A percentile compares a stretch with the other conserved stretches of the same genome.
These are phyloP conservation scores for Lupinus albus DNA, from an alignment of 306 rosid genomes.

Conservation along the genomic window DNA sequence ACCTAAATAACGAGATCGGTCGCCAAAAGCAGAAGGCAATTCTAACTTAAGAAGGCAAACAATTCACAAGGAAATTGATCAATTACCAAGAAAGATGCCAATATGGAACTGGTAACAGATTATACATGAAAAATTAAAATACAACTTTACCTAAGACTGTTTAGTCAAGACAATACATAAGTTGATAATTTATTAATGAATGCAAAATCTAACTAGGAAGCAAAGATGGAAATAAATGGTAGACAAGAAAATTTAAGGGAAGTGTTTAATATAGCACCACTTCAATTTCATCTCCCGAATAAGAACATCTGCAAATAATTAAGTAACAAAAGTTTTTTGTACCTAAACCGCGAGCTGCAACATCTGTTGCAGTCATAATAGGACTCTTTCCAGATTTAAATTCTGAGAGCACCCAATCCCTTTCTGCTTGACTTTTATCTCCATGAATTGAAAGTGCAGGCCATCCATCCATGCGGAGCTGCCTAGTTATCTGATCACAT, in stretches of 20 bases:
- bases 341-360: slow-evolving; percentile 99
- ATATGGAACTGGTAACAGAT: not conserved
- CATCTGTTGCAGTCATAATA: slow-evolving; percentile 97
- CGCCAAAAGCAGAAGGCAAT: slow-evolving; percentile 18
- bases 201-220: slow-evolving; percentile 5
- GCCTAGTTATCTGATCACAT: slow-evolving; percentile 91
- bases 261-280: not conserved
- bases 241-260: not conserved
- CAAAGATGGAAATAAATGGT: not conserved
- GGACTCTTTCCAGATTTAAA: slow-evolving; percentile 97
- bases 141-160: not conserved
- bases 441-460: slow-evolving; percentile 99
- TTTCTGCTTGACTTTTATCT: slow-evolving; percentile 98
- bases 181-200: not conserved
- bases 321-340: slow-evolving; percentile 34
- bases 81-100: slow-evolving; percentile 12
- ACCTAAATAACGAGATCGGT: slow-evolving; percentile 8
- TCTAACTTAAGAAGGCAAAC: not conserved
- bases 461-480: slow-evolving; percentile 99
- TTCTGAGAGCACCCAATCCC: slow-evolving; percentile 99
- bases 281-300: slow-evolving; percentile 31
- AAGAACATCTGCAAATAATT: slow-evolving; percentile 34
- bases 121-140: not conserved
- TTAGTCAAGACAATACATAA: too few relatives aligned
- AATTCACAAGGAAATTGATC: slow-evolving; percentile 13